Percentiles rank a stretch among this genome's conserved stretches.
phyloP scores from a whole-genome alignment of 2,329 filamentous ascomycete species.

The Phyllosticta citriasiana region DNA sequence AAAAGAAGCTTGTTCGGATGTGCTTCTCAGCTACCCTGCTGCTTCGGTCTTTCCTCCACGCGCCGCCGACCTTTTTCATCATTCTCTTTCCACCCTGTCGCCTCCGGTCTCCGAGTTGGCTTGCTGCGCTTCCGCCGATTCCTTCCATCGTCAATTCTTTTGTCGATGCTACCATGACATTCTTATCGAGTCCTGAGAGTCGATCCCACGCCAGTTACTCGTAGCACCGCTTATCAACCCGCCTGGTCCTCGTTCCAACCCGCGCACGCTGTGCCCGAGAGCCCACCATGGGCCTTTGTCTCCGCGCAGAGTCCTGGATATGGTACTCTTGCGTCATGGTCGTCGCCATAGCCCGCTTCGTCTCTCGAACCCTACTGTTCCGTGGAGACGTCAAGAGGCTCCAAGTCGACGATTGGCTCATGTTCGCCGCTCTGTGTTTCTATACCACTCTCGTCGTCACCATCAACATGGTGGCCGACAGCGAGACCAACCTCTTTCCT shows the following conservation, averaged over 20 bases:
- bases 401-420: conserved; percentile 49
- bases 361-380: conserved; percentile 36
- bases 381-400: conserved; percentile 36
- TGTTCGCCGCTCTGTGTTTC: conserved; percentile 40
- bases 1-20: not conserved
- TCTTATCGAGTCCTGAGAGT: conserved; percentile 7
- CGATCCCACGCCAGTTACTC: conserved; percentile 11
- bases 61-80: not conserved
- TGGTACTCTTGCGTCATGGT: conserved; percentile 34
- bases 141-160: not conserved
- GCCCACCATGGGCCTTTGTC: conserved; percentile 12
- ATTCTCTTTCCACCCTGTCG: not conserved
- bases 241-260: not conserved
- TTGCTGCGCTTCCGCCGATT: not conserved
- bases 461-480: conserved; percentile 34
- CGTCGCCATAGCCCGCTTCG: conserved; percentile 30
- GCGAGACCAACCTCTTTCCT: conserved; percentile 35
- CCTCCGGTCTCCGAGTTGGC: not conserved
- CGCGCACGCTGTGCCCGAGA: not conserved
- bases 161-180: conserved; percentile 10
- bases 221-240: not conserved
- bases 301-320: conserved; percentile 37
- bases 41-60: not conserved
- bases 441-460: conserved; percentile 42
- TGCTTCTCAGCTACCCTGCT: not conserved